Percentiles rank a stretch among this genome's conserved stretches.
These are phyloP conservation scores for Penicillium maclennaniae DNA, from an alignment of 495 filamentous ascomycete species.

Conservation along the genomic window DNA sequence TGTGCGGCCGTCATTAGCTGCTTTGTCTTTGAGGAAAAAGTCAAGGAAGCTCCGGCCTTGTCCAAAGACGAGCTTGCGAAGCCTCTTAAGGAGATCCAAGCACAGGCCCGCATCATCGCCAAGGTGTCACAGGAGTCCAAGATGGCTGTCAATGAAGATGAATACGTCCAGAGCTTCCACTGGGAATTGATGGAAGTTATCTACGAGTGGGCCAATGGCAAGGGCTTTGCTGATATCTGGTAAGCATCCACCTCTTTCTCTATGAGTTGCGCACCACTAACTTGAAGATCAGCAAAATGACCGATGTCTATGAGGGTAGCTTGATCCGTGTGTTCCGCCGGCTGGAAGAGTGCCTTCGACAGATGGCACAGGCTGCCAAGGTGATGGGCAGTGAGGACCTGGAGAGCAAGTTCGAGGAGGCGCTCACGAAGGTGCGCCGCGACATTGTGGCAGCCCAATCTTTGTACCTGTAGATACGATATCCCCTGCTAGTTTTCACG, in stretches of 20 bases:
- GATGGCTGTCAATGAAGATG: conserved; percentile 82
- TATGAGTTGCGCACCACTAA: background rate
- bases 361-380: conserved; percentile 95
- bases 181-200: conserved; percentile 95
- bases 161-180: conserved; percentile 84
- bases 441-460: conserved; percentile 93
- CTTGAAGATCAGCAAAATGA: conserved; percentile 73
- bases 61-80: conserved; percentile 75
- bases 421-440: conserved; percentile 76
- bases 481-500: conserved; percentile 4
- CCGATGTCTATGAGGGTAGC: conserved; percentile 93
- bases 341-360: conserved; percentile 89
- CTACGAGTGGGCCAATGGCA: conserved; percentile 87
- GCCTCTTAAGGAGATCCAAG: conserved; percentile 78
- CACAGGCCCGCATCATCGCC: conserved; percentile 78
- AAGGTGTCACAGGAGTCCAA: conserved; percentile 94
- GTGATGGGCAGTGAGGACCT: conserved; percentile 97
- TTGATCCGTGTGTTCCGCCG: conserved; percentile 94
- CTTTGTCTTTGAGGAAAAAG: conserved; percentile 97
- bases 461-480: conserved; percentile 66
- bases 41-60: conserved; percentile 61
- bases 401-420: conserved; percentile 80
- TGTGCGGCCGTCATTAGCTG: conserved; percentile 80
- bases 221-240: conserved; percentile 93
- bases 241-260: conserved; percentile 40